Percentiles rank a stretch among this genome's conserved stretches.
Evolutionary conservation across 805 yeast genomes (phyloP).

Genomic region (Hanseniaspora taiwanica): DNA sequence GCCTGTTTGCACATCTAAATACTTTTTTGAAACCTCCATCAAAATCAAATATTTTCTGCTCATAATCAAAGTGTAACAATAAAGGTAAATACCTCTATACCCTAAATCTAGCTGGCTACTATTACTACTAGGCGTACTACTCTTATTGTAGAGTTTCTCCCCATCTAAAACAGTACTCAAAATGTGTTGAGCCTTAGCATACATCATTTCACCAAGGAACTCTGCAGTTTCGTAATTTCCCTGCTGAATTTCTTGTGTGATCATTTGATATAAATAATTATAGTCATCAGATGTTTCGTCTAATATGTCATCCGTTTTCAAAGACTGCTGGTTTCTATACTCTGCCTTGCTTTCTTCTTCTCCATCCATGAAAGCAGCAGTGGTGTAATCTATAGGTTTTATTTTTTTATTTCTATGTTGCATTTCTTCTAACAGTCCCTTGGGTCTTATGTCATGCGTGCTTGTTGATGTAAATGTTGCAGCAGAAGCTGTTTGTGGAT

Average conservation of each 20-base stretch:
- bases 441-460: no score
- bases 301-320: background rate
- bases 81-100: slow-evolving; percentile 63
- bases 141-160: slow-evolving; percentile 51
- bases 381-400: no score
- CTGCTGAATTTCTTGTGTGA: slow-evolving; percentile 9
- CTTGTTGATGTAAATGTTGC: no score
- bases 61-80: slow-evolving; percentile 28
- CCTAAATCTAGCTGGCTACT: slow-evolving; percentile 46
- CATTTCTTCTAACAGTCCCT: no score
- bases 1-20: background rate
- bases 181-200: slow-evolving; percentile 34
- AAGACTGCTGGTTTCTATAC: no score
- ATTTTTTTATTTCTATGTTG: no score
- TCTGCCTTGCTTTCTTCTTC: no score
- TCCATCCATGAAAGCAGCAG: no score
- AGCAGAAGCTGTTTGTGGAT: no score
- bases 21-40: background rate
- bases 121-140: slow-evolving; percentile 26
- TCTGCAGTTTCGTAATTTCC: slow-evolving; percentile 48
- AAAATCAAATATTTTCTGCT: background rate
- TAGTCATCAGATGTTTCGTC: background rate
- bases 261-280: background rate
- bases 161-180: slow-evolving; percentile 30
- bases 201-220: slow-evolving; percentile 70